Evolutionary conservation across 2,329 filamentous ascomycete species (phyloP), one percentile per base, ranked within the genome.

Genomic region (Davidsoniella australis): DNA sequence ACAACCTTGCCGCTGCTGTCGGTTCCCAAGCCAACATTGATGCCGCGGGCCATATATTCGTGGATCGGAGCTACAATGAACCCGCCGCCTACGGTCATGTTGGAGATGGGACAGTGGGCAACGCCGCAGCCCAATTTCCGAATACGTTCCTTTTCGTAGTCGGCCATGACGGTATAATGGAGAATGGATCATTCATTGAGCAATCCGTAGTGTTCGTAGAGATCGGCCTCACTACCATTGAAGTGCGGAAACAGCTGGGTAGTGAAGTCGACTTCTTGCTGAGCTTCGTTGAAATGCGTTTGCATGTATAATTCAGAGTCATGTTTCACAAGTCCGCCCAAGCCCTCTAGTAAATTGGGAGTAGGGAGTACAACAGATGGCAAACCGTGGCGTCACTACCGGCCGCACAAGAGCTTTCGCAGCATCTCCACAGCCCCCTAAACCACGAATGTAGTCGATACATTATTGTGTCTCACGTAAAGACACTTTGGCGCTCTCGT

Each of bases 21-120:
- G 0, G 78, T 82, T 0, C 78, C 78, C 0, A 82, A 61, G 0
- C 78, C 78, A n/a, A 82, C 75, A 52, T 80, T 78, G 57, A 82
- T 72, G 1, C 69, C 75, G 1, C 66, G 63, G 0, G 65, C 59
- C 4, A 82, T 62, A 48, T 79, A 78, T 20, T 75, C 68, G 1
- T 74, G 67, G 5, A 82, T 63, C 0, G 72, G 75, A 0, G 75
- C 76, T 0, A 71, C 70, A 76, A 78, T 76, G 61, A 75, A 78
- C 17, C 73, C 78, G 14, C 71, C 73, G 2, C 73, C 72, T 0
- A 75, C 68, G 0, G 74, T 78, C 63, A 78, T 80, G 58, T 81
- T 82, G 8, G 76, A 68, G 1, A 76, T 69, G 0, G 78, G 78
- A 51, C 78, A 82, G 56, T 82, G 78, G 0, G 77, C 75, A 1